These are phyloP conservation scores for Collybiopsis luxurians DNA, from an alignment of 768 basidiomycete genomes.

Conservation along the genomic window DNA sequence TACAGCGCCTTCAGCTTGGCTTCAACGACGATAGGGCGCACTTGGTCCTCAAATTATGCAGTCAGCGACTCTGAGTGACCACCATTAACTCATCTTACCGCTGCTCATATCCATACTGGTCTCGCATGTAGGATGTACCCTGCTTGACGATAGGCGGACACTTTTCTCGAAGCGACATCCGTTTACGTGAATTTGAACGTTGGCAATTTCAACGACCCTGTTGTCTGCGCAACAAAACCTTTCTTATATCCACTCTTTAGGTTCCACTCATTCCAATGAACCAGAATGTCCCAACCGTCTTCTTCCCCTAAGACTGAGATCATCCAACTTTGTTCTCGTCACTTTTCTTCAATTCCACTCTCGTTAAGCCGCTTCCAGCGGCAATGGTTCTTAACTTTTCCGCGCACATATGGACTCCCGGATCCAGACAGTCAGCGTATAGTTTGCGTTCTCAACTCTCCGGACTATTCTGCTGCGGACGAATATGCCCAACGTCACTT, in stretches of 20 bases:
- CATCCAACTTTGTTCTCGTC: conserved; percentile 7
- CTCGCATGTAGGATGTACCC: too few relatives aligned
- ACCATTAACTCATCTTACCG: too few relatives aligned
- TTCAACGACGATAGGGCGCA: too few relatives aligned
- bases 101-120: too few relatives aligned
- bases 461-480: not conserved
- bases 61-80: too few relatives aligned
- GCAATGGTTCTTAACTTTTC: conserved; percentile 5
- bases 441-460: conserved; percentile 3
- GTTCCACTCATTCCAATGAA: not conserved
- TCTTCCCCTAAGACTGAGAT: conserved; percentile 6
- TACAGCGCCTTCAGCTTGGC: too few relatives aligned
- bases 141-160: too few relatives aligned
- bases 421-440: conserved; percentile 3
- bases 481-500: conserved; percentile 1
- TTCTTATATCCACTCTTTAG: not conserved
- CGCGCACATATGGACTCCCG: conserved; percentile 3
- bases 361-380: conserved; percentile 5
- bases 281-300: conserved; percentile 5
- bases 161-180: too few relatives aligned
- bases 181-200: too few relatives aligned
- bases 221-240: not conserved
- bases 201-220: not conserved
- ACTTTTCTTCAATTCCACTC: conserved; percentile 2
- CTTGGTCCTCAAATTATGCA: too few relatives aligned